These are phyloP conservation scores for Fragaria ananassa DNA, from an alignment of 306 rosid species.

Conservation along the genomic window DNA sequence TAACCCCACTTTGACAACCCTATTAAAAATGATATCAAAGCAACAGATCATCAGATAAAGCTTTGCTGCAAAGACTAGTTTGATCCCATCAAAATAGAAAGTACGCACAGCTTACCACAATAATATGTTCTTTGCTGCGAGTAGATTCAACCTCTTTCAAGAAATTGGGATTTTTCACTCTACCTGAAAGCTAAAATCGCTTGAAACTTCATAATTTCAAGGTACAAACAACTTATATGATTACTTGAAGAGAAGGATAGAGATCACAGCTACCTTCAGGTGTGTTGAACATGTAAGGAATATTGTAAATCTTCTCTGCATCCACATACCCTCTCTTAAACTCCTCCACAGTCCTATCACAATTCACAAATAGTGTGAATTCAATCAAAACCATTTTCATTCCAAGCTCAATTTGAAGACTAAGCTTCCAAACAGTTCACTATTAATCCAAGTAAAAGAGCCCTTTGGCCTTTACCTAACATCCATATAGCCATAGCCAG, in stretches of 20 bases:
- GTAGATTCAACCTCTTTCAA: conserved; percentile 47
- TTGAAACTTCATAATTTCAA: conserved; percentile 4
- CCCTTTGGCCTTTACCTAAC: conserved; percentile 47
- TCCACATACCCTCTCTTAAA: conserved; percentile 59
- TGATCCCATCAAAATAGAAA: background rate
- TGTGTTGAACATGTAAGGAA: conserved; percentile 68
- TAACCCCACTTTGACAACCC: conserved; percentile 82
- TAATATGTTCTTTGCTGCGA: conserved; percentile 52
- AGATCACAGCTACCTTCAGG: conserved; percentile 47
- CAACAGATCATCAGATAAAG: background rate
- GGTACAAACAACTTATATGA: background rate
- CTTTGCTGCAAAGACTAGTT: background rate
- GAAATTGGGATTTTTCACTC: conserved; percentile 65
- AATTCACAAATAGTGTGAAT: conserved; percentile 12
- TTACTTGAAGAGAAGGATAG: background rate
- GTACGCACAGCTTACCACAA: conserved; percentile 52
- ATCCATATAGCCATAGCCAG: conserved; percentile 67
- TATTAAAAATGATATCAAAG: conserved; percentile 11
- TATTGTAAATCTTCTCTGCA: conserved; percentile 54
- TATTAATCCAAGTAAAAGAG: background rate
- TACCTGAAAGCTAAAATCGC: conserved; percentile 40
- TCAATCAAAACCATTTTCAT: background rate
- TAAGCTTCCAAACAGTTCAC: background rate
- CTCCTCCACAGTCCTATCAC: conserved; percentile 71
- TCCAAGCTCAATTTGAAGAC: background rate